Base-by-base conservation (phyloP, 768 basidiomycete species). In the Mycena epipterygia region DNA sequence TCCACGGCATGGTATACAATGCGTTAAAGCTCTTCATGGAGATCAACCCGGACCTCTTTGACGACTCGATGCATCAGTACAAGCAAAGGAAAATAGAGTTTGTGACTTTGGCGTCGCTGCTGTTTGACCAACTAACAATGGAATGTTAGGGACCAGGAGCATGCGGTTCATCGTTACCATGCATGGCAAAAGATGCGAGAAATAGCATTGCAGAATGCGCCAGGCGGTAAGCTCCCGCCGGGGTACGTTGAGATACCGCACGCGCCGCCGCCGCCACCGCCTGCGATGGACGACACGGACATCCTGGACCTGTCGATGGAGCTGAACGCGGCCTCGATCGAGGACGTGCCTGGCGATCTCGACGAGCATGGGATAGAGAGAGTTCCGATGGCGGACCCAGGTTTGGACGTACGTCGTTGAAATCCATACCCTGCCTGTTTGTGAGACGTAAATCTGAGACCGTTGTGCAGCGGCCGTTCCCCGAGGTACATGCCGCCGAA, bases 1-100 rank as follows among this genome's bases (percentile, higher is more conserved):
- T 99, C 76, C 98, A 99, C 75, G 95, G 95, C 71, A 97, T 99
- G 95, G 97, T 99, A 32, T 99, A 98, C 83, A 98, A 99, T 79
- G 98, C 98, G 2, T 85, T 99, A 79, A 99, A 97, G 81, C 80
- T 99, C 67, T 97, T 98, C 84, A 99, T 99, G 97, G 98, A 99
- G 81, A 95, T 99, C 79, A 99, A 98, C 78, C 94, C 96, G 0
- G 95, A 97, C 78, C 83, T 98, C 27, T 99, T 99, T 74, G 97
- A 98, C 75, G 94, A 94, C 73, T 90, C 93, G 60, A 91, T 98
- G 87, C 93, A 93, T 52, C 94, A 96, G 71, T 99, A 97, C 82
- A 97, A 94, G 82, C 93, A 94, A 78, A 89, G 90, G 64, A 93
- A 92, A 81, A 85, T 93, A 52, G 90, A 92, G 97, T 98, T 74